Evolutionary conservation across 768 basidiomycete species (phyloP), one percentile per base, ranked within the genome.

Genomic region (Tricholoma sp.): DNA sequence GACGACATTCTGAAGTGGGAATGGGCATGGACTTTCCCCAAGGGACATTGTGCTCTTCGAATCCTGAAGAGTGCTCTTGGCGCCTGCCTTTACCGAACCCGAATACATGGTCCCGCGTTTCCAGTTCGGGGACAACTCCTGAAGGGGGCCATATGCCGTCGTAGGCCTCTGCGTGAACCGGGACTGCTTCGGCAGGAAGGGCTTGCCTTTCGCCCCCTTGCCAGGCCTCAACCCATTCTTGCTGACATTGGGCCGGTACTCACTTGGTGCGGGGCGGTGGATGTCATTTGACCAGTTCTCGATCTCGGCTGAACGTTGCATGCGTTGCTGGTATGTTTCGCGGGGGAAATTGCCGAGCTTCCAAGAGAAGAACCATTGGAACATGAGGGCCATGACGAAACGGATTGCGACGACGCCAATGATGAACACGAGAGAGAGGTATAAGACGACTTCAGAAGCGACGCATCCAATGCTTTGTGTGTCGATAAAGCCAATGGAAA

Each of bases 331-430:
- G 68, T 94, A 93, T 14, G 93, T 92, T 74, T 99, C 97, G 37
- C 83, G 81, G 60, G 89, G 88, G 80, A 96, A 98, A 61, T 91
- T 89, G 50, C 97, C 97, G 41, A 99, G 79, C 66, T 85, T 85
- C 87, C 91, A 94, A n/a, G 90, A 93, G 71, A 91, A 89, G 82
- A 98, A 98, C 97, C 97, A 99, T 22, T 90, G 82, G 73, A 98
- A 99, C 69, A 96, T 79, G 67, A 97, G 91, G 49, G 97, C 97
- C 94, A 98, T 96, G 63, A 82, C 77, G 75, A 98, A 99, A 34
- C 94, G 91, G 70, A 97, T 94, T 54, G 83, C 80, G 61, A 98
- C 96, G 59, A 98, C 96, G 59, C 96, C 96, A 61, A 96, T 88
- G 70, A 99, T 98, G 82, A 98, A 97, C 62, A 94, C 82, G 65